Evolutionary conservation across 495 filamentous ascomycete species (phyloP), one percentile per base, ranked within the genome.

Genomic region (Geopyxis carbonaria): DNA sequence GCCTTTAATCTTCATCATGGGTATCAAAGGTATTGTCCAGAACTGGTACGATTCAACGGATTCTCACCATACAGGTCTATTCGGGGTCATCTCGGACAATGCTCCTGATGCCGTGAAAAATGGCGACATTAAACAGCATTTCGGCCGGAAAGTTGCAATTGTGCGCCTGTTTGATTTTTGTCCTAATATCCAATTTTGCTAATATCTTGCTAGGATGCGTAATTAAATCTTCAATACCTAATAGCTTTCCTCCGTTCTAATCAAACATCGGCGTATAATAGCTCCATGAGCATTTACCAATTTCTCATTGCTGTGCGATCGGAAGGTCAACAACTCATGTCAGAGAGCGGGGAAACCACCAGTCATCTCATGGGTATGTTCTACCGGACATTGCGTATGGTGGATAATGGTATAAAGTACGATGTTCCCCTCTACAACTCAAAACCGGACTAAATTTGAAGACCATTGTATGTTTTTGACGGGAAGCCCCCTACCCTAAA

Each of bases 331-430:
- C 85, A 93, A 60, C 73, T 97, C 43, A 95, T 75, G 70, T 85
- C 73, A 53, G 89, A 97, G 46, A 74, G 70, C 28, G 89, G 89
- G 47, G 85, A 94, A 47, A 97, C 89, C 1, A 97, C 89, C 0
- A 95, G 89, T 5, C 89, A 97, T 59, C 64, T 97, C 14, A 93
- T 95, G 87, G 89, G 89, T 47, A 85, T 97, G 77, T 97, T 97
- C 63, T 97, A 97, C 66, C 89, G 89, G 45, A 97, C 89, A 1
- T 69, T 97, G 1, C 82, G 89, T 50, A 94, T 97, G 59, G 80
- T 95, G 57, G 89, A 97, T 61, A 94, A 94, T 51, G 89, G 89
- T 38, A 94, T 97, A 62, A 97, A 95, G 55, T 45, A 11, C n/a
- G 32, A 34, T 34, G 20, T 34, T 18, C 32, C 6, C 2, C 2